These are phyloP conservation scores for Combretum micranthum DNA, from an alignment of 345 rosid genomes.

Conservation along the genomic window DNA sequence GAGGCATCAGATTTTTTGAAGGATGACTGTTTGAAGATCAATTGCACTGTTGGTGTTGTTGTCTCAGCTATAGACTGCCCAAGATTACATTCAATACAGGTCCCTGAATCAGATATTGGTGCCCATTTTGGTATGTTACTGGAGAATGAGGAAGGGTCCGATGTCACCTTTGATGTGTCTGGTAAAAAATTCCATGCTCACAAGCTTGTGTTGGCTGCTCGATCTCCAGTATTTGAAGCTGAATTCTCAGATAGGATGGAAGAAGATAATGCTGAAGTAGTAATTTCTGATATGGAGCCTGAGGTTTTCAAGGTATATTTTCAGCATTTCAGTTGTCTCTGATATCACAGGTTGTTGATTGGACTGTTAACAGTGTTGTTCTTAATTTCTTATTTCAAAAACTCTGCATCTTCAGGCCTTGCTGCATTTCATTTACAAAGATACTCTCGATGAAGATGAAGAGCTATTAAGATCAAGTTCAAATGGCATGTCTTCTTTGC, in stretches of 20 bases:
- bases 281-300: conserved; percentile 72
- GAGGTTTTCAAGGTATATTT: conserved; percentile 70
- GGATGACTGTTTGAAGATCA: conserved; percentile 83
- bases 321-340: not conserved
- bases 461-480: conserved; percentile 48
- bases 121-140: conserved; percentile 63
- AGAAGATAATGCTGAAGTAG: conserved; percentile 45
- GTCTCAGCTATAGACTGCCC: conserved; percentile 79
- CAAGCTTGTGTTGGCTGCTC: conserved; percentile 74
- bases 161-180: conserved; percentile 60
- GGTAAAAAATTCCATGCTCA: conserved; percentile 80
- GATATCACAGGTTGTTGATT: not conserved
- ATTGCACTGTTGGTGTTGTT: conserved; percentile 93
- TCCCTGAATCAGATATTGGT: conserved; percentile 88
- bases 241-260: conserved; percentile 53
- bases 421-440: conserved; percentile 67
- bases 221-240: conserved; percentile 76
- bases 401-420: conserved; percentile 50
- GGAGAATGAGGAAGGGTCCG: conserved; percentile 81
- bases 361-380: conserved; percentile 1
- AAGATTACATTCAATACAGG: conserved; percentile 68
- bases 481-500: conserved; percentile 36
- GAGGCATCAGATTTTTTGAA: conserved; percentile 82
- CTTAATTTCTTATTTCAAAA: conserved; percentile 13
- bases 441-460: conserved; percentile 60